These are phyloP conservation scores for Esteya vermicola DNA, from an alignment of 2,329 filamentous ascomycete species.

Conservation along the genomic window DNA sequence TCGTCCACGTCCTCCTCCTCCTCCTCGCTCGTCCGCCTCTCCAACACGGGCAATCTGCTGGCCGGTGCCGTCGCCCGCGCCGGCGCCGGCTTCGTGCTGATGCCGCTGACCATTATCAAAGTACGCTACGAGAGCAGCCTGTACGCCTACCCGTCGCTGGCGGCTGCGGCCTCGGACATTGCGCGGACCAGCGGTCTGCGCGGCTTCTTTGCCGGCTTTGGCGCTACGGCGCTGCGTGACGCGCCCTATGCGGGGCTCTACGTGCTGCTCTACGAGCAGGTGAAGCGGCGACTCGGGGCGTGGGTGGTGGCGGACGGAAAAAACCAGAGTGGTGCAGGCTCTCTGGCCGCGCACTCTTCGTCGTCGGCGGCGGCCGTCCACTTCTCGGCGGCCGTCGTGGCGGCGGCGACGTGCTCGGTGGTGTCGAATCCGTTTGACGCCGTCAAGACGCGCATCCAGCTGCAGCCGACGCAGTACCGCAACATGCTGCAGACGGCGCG, in stretches of 20 bases:
- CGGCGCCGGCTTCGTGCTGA: constrained; percentile 77
- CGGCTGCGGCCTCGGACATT: constrained; percentile 62
- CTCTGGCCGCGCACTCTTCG: constrained; percentile 7
- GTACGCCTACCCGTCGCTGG: constrained; percentile 69
- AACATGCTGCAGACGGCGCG: constrained; percentile 68
- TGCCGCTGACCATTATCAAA: constrained; percentile 93
- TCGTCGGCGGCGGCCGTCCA: constrained; percentile 56
- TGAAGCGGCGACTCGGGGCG: constrained; percentile 48
- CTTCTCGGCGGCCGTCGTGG: constrained; percentile 67
- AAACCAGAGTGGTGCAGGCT: not conserved
- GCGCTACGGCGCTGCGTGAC: constrained; percentile 82
- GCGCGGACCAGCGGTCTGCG: constrained; percentile 55
- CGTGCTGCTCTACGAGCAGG: constrained; percentile 82
- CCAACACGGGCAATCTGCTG: constrained; percentile 69
- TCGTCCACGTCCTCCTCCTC: not conserved
- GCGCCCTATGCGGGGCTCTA: constrained; percentile 96
- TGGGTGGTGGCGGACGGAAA: constrained; percentile 1
- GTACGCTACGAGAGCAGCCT: constrained; percentile 85
- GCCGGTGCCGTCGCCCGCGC: constrained; percentile 76
- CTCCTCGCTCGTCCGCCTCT: constrained; percentile 59
- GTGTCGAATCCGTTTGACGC: constrained; percentile 96
- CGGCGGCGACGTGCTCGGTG: constrained; percentile 69
- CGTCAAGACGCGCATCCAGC: constrained; percentile 86
- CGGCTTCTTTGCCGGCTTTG: constrained; percentile 88
- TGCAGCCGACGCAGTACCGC: constrained; percentile 68